Evolutionary conservation across 345 rosid species (phyloP).

Genomic region (Microcos paniculata): DNA sequence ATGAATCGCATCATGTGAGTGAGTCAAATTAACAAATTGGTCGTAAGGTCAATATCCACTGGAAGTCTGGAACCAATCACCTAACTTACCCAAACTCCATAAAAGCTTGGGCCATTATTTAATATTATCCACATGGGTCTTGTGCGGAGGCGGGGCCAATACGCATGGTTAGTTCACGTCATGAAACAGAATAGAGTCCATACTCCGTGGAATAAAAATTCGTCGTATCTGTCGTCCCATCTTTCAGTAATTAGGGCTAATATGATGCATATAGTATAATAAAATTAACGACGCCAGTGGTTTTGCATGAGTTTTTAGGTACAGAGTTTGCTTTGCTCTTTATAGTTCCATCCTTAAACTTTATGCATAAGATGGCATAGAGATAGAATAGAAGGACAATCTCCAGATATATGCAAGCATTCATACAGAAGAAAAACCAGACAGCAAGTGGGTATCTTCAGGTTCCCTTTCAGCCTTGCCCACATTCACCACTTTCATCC

Average conservation of each 20-base stretch:
- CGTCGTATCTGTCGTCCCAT: too few relatives aligned
- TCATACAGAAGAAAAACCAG: background rate
- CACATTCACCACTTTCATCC: background rate
- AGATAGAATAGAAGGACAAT: background rate
- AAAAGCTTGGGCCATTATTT: background rate
- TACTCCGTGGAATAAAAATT: too few relatives aligned
- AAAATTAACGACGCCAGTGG: background rate
- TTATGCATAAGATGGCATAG: background rate
- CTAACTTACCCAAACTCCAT: conserved; percentile 3
- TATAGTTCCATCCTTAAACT: background rate
- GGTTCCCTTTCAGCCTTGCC: background rate
- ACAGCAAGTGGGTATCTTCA: background rate
- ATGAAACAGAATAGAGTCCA: too few relatives aligned
- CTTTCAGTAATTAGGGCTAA: too few relatives aligned
- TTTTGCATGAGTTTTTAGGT: background rate
- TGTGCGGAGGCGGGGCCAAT: too few relatives aligned
- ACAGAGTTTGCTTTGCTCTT: background rate
- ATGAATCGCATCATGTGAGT: too few relatives aligned
- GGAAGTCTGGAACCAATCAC: background rate
- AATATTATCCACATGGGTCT: background rate
- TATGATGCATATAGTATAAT: too few relatives aligned
- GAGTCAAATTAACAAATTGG: background rate
- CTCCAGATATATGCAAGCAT: background rate
- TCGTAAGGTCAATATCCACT: background rate
- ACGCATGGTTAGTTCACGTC: too few relatives aligned